Percentiles rank a stretch among this genome's conserved stretches.
Conservation (phyloP, 108 stramenopile genomes). For the Stephanodiscus minutulus region DNA sequence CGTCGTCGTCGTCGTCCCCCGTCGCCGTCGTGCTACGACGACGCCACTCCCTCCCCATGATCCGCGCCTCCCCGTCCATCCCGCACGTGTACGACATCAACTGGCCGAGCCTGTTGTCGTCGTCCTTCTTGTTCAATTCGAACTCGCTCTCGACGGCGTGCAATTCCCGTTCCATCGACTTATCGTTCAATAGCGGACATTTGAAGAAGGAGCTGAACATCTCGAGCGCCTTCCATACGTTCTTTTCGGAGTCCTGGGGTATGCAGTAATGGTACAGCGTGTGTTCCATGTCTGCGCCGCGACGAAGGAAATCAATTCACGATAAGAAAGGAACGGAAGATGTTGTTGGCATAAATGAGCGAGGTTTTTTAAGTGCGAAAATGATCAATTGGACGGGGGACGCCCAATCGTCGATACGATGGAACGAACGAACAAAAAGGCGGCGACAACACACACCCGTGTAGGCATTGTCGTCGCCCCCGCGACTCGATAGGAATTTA, state of each 20-base stretch:
- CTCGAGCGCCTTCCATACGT: slow-evolving; percentile 88
- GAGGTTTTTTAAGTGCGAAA: too few species aligned
- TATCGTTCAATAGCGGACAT: slow-evolving; percentile 81
- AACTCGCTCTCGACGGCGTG: slow-evolving; percentile 97
- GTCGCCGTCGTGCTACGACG: too few species aligned
- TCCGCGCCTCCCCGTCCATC: slow-evolving; percentile 40
- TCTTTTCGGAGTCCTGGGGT: slow-evolving; percentile 61
- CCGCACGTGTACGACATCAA: slow-evolving; percentile 74
- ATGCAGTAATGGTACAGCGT: slow-evolving; percentile 95
- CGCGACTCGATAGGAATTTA: slow-evolving; percentile 82
- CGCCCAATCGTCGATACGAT: too few species aligned
- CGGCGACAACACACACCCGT: slow-evolving; percentile 57
- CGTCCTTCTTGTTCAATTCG: slow-evolving; percentile 80
- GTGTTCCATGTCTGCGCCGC: slow-evolving; percentile 77
- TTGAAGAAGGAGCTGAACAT: slow-evolving; percentile 94
- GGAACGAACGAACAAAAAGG: neutral
- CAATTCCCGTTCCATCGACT: slow-evolving; percentile 90
- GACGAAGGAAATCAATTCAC: too few species aligned
- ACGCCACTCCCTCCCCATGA: slow-evolving; percentile 33
- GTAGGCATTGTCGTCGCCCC: slow-evolving; percentile 95
- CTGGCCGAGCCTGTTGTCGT: slow-evolving; percentile 73
- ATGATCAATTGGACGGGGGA: too few species aligned
- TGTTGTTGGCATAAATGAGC: neutral
- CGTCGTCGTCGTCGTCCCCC: neutral
- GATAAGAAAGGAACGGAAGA: neutral